Evolutionary conservation across 192 early-diverging fungal genomes (phyloP), one percentile per base, ranked within the genome.

Genomic region (Mycoemilia scoparia): DNA sequence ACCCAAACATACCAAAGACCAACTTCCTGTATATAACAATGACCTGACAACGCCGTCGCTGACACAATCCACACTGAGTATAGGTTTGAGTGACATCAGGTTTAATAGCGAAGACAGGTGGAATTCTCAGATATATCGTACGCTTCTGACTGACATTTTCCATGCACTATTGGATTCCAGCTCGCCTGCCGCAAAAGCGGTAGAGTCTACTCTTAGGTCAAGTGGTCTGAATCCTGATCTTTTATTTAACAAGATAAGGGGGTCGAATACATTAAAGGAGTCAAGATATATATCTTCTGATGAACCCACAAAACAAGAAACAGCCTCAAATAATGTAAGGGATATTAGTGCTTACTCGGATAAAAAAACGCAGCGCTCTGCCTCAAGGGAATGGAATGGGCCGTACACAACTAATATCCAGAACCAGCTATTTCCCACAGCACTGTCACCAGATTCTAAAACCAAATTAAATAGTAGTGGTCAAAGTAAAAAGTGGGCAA

Each of bases 111-210:
- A 33, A 5, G 29, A 38, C 1, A 39, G 58, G 22, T 61, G 58
- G 58, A 20, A 39, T 5, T 37, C 42, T 22, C 52, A 51, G 0
- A 53, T 42, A 6, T 61, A 61, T 37, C 56, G 58, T 36, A 51
- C 54, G 45, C 29, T 61, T 22, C 23, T 61, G 36, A 34, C 58
- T 2, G 58, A 61, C 32, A 45, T 61, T n/a, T 51, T 61, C 22
- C 52, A 61, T 19, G 58, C 58, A 13, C 8, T 61, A 24, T 38
- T 53, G 1, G 28, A 48, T 18, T 45, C 58, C 2, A 28, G 45
- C n/a, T 61, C 58, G 21, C 46, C 46, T 31, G 58, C 58, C 1
- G 58, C 58, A 7, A 32, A 38, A 7, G 53, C 41, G 16, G 58
- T 44, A 12, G 38, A 24, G 27, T 16, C 25, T 29, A 4, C 18